These are phyloP conservation scores for Lepidium sativum DNA, from an alignment of 345 rosid genomes.

Conservation along the genomic window DNA sequence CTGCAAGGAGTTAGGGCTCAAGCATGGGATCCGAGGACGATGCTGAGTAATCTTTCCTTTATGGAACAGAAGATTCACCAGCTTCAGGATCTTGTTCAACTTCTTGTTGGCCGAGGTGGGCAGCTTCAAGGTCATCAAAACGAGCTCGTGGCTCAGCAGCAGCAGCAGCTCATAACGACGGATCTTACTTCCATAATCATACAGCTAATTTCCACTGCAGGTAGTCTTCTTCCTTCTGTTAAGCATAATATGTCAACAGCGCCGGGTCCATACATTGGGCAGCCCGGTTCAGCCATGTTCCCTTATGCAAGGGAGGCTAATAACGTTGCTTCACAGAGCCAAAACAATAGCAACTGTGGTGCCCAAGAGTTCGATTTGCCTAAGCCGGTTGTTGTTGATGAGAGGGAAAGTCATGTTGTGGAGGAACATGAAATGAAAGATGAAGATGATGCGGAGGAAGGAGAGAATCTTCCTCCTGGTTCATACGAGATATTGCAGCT, in stretches of 20 bases:
- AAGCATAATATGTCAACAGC: constrained; percentile 47
- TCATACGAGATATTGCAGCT: constrained; percentile 87
- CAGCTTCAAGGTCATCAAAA: constrained; percentile 43
- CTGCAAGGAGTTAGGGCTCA: constrained; percentile 36
- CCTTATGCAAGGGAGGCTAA: constrained; percentile 34
- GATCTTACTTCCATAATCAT: constrained; percentile 89
- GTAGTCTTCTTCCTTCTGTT: constrained; percentile 88
- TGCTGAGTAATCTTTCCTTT: constrained; percentile 73
- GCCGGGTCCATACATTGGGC: constrained; percentile 33
- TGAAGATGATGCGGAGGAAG: constrained; percentile 90
- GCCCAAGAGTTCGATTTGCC: constrained; percentile 32
- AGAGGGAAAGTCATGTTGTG: constrained; percentile 31
- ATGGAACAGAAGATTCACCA: constrained; percentile 86
- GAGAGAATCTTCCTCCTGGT: constrained; percentile 89
- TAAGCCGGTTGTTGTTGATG: constrained; percentile 40
- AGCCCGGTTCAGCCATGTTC: constrained; percentile 43
- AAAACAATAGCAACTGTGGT: constrained; percentile 21
- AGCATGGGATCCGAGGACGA: constrained; percentile 83
- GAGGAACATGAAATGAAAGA: constrained; percentile 82
- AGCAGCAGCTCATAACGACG: constrained; percentile 75
- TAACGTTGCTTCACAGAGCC: constrained; percentile 35
- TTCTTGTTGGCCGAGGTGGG: constrained; percentile 46
- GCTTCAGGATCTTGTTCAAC: constrained; percentile 75
- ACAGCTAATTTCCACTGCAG: constrained; percentile 90
- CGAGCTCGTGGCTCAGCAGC: constrained; percentile 66